These are phyloP conservation scores for Xylariaceae sp. DNA, from an alignment of 2,329 filamentous ascomycete species.

Conservation along the genomic window DNA sequence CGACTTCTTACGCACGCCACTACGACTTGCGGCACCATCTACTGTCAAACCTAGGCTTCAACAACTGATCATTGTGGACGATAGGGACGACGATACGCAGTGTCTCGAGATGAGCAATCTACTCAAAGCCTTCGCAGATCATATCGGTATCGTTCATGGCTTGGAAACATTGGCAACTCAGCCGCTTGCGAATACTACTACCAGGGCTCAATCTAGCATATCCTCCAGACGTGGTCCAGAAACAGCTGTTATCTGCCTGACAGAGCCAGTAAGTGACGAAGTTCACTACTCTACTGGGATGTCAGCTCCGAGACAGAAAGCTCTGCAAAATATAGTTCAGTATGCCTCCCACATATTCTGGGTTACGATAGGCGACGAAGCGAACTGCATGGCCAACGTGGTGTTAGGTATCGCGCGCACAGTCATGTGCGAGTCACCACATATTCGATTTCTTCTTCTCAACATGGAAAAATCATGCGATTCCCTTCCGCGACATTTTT, in stretches of 20 bases:
- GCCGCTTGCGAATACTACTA: background rate
- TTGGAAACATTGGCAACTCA: background rate
- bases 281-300: no score
- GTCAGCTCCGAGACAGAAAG: background rate
- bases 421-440: conserved; percentile 1
- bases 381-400: conserved; percentile 7
- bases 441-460: background rate
- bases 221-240: conserved; percentile 1
- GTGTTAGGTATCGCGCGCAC: conserved; percentile 7
- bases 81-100: background rate
- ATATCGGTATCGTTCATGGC: no score
- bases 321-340: conserved; percentile 1
- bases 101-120: background rate
- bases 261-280: conserved; percentile 3
- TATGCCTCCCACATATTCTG: conserved; percentile 9
- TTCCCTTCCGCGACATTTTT: background rate
- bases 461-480: no score
- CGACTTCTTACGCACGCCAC: conserved; percentile 1
- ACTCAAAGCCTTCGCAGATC: no score
- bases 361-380: conserved; percentile 9
- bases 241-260: conserved; percentile 1
- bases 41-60: background rate
- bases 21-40: background rate
- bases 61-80: conserved; percentile 1
- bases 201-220: background rate